These are phyloP conservation scores for Blastobotrys capitulatus DNA, from an alignment of 1,139 yeast species.

Conservation along the genomic window DNA sequence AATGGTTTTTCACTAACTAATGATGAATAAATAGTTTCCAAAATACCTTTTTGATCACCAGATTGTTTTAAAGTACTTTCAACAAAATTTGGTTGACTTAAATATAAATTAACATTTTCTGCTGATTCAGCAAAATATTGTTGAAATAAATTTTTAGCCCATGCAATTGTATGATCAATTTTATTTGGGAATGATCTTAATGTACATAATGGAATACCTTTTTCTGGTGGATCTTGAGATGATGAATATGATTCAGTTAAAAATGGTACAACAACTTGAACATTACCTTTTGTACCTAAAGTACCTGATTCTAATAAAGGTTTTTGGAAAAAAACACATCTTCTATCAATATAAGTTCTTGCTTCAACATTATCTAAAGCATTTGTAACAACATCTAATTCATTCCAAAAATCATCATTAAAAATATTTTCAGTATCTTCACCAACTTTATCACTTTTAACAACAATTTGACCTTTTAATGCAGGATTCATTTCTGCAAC, in stretches of 20 bases:
- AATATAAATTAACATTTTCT: conserved; percentile 84
- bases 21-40: conserved; percentile 69
- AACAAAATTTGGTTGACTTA: conserved; percentile 88
- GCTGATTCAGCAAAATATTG: conserved; percentile 90
- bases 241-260: conserved; percentile 94
- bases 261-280: conserved; percentile 91
- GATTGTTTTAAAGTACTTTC: conserved; percentile 87
- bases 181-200: conserved; percentile 95
- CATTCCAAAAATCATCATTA: conserved; percentile 80
- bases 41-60: conserved; percentile 83
- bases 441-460: conserved; percentile 84
- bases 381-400: conserved; percentile 83
- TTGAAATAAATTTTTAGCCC: conserved; percentile 96
- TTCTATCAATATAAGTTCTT: conserved; percentile 93
- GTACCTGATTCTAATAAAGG: conserved; percentile 96
- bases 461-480: conserved; percentile 66
- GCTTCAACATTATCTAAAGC: conserved; percentile 98
- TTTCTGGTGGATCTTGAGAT: conserved; percentile 98
- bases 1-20: conserved; percentile 74
- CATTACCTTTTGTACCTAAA: conserved; percentile 96
- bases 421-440: conserved; percentile 86
- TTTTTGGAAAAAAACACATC: conserved; percentile 89
- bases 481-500: conserved; percentile 83
- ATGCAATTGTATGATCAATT: conserved; percentile 97
- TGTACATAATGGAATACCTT: conserved; percentile 94